These are phyloP conservation scores for Clavispora santaluciae DNA, from an alignment of 805 yeast species.

Conservation along the genomic window DNA sequence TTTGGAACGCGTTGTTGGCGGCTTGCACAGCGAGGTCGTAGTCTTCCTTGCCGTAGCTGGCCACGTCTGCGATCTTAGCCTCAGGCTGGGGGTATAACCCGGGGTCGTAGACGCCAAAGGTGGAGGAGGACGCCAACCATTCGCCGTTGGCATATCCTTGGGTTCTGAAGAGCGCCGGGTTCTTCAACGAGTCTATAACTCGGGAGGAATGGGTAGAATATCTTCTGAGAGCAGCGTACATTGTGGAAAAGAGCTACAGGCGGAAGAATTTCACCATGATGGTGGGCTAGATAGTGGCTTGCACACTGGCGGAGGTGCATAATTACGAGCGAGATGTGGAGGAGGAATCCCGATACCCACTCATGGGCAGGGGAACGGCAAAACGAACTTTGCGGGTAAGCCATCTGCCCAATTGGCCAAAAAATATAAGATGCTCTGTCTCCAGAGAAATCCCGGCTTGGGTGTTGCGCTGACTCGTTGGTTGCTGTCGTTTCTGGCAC, in stretches of 20 bases:
- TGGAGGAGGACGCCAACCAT: constrained; percentile 50
- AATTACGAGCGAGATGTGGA: neutral
- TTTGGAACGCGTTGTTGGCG: constrained; percentile 50
- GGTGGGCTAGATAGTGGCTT: neutral
- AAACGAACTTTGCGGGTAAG: no score
- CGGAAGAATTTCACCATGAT: neutral
- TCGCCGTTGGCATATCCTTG: constrained; percentile 67
- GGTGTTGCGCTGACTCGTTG: no score
- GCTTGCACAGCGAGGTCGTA: constrained; percentile 52
- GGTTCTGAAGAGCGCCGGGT: constrained; percentile 50
- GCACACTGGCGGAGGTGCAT: constrained; percentile 1
- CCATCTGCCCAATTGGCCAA: no score
- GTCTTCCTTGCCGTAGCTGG: constrained; percentile 47
- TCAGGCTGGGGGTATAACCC: constrained; percentile 46
- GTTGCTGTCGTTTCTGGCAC: no score
- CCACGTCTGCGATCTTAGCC: constrained; percentile 46
- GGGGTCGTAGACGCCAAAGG: constrained; percentile 72
- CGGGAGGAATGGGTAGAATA: neutral
- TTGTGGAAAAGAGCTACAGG: neutral
- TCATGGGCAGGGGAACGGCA: no score
- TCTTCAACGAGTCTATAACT: constrained; percentile 26
- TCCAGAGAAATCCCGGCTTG: no score
- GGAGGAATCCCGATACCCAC: no score
- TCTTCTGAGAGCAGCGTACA: constrained; percentile 1
- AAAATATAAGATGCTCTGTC: no score